Base-by-base conservation (phyloP, 805 yeast species). In the Pichia kluyveri region DNA sequence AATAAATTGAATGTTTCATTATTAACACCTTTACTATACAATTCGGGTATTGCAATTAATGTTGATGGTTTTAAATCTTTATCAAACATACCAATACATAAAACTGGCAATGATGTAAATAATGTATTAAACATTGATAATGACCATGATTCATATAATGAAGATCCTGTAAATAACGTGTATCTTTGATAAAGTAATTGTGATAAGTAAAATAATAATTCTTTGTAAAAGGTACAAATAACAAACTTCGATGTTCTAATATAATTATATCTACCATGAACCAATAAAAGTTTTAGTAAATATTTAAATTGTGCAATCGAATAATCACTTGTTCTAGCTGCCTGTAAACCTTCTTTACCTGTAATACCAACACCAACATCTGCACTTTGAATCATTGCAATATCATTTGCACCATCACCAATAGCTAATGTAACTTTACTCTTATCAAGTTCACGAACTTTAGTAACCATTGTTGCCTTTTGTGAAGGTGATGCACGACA, bases 341-440 rank as follows among this genome's bases (percentile, higher is more conserved):
- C 99, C 60, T 93, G 99, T 40, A 93, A 69, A 1, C 99, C 99
- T 67, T 93, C 99, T 56, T 84, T 86, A 37, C 99, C 99, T 1
- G 98, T 90, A 46, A 93, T 93, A 30, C 99, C 99, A 53, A 93
- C 79, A 30, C 99, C 99, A 48, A 93, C 88, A 65, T 93, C 98
- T 0, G 99, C 99, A 60, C 95, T 84, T 68, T 93, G 97, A 52
- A 93, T 93, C 99, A 93, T 93, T 1, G 99, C 98, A 61, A 93
- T 90, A 66, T 93, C 99, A 62, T 93, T 93, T 2, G 99, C 99
- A 54, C 99, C 99, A 68, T 93, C 99, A 8, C 99, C 99, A 61
- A 93, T 86, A 0, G 99, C 99, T 52, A 93, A 72, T 0, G 97
- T 88, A 7, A 93, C 96, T 39, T 86, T 75, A 2, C 68, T 67